These are phyloP conservation scores for Penicillium verhagenii DNA, from an alignment of 495 filamentous ascomycete species.

Conservation along the genomic window DNA sequence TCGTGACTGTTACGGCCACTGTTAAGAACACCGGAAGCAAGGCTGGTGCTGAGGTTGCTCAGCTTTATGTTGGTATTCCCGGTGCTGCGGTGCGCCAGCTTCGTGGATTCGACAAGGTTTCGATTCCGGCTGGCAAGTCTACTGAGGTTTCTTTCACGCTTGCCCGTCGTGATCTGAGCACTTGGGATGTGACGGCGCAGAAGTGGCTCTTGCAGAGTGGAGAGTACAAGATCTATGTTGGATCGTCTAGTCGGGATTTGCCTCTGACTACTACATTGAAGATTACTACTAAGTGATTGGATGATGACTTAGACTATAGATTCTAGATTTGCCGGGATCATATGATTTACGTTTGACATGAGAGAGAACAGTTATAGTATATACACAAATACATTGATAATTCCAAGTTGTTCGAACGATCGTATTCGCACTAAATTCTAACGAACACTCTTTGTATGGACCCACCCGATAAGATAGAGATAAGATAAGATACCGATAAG, in stretches of 20 bases:
- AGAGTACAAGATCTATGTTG: conserved; percentile 22
- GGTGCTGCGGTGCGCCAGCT: conserved; percentile 55
- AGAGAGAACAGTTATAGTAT: too few species aligned
- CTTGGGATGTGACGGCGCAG: conserved; percentile 63
- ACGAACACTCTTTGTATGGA: too few species aligned
- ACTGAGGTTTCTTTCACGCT: conserved; percentile 52
- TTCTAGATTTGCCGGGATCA: too few species aligned
- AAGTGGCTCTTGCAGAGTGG: conserved; percentile 52
- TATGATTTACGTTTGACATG: too few species aligned
- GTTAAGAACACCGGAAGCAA: conserved; percentile 55
- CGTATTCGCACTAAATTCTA: too few species aligned
- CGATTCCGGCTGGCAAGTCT: conserved; percentile 39
- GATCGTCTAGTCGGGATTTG: conserved; percentile 23
- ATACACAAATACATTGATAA: too few species aligned
- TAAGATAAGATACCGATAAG: background rate
- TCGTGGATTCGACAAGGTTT: conserved; percentile 64
- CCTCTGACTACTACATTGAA: conserved; percentile 17
- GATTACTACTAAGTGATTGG: background rate
- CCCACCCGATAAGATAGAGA: too few species aligned
- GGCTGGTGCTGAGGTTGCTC: conserved; percentile 54
- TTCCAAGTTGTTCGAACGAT: too few species aligned
- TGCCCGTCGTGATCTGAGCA: conserved; percentile 62
- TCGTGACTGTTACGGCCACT: conserved; percentile 47
- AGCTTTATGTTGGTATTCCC: conserved; percentile 50
- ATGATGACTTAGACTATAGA: background rate